A percentile compares a stretch with the other conserved stretches of the same genome.
These are phyloP conservation scores for Tylopilus plumbeoviolaceoides DNA, from an alignment of 768 basidiomycete genomes.

Conservation along the genomic window DNA sequence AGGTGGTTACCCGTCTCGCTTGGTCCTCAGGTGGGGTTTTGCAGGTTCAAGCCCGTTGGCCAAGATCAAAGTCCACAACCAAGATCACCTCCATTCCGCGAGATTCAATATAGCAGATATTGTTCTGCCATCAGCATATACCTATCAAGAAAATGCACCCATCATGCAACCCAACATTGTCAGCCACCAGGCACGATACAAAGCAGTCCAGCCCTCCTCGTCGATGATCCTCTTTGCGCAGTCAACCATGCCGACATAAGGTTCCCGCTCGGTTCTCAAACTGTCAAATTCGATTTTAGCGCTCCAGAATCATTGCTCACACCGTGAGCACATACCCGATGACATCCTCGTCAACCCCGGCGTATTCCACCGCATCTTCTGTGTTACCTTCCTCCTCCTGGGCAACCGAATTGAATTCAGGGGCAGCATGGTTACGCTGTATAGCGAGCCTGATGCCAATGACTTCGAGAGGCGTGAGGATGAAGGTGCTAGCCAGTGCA, in stretches of 20 bases:
- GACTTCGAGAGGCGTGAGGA: constrained; percentile 77
- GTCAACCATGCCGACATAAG: constrained; percentile 70
- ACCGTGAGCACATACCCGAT: constrained; percentile 55
- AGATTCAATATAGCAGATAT: not conserved
- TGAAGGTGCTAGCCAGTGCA: constrained; percentile 48
- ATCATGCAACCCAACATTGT: constrained; percentile 60
- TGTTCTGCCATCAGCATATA: not conserved
- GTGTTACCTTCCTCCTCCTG: constrained; percentile 69
- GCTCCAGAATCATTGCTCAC: not conserved
- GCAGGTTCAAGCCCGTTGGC: no score
- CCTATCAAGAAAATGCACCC: constrained; percentile 41
- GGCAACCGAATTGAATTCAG: constrained; percentile 68
- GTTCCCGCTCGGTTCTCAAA: constrained; percentile 72
- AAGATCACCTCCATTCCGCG: not conserved
- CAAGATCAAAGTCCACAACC: not conserved
- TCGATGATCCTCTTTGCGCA: constrained; percentile 72
- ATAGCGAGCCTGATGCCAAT: constrained; percentile 75
- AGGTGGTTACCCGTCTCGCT: no score
- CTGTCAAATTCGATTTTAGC: constrained; percentile 33
- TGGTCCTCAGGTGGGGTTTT: no score
- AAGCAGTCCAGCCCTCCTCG: constrained; percentile 70
- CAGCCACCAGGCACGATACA: constrained; percentile 87
- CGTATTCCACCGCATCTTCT: constrained; percentile 58
- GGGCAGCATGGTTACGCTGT: constrained; percentile 77
- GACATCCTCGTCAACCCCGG: constrained; percentile 74